phyloP scores from a whole-genome alignment of 805 yeast genomes.

The Pichia eremophila region DNA sequence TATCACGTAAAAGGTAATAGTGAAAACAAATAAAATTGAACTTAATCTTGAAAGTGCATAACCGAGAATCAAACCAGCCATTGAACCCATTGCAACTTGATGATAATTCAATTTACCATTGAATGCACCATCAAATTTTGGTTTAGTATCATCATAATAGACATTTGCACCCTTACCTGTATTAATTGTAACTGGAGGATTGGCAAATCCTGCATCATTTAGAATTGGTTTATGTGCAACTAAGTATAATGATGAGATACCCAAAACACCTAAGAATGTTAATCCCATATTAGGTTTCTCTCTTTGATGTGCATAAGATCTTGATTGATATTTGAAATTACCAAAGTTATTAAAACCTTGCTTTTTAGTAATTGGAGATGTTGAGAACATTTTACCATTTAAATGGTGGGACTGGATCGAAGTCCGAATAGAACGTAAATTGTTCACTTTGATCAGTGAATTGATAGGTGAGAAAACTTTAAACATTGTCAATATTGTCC shows the following conservation, averaged over 20 bases:
- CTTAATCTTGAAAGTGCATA: constrained; percentile 53
- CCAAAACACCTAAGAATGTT: constrained; percentile 15
- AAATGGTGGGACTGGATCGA: constrained; percentile 5
- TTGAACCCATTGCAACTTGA: constrained; percentile 55
- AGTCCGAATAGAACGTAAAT: constrained; percentile 1
- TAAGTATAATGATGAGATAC: constrained; percentile 13
- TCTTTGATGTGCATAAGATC: neutral
- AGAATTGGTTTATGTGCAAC: constrained; percentile 12
- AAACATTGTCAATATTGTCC: neutral
- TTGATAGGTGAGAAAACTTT: neutral
- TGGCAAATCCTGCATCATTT: constrained; percentile 13
- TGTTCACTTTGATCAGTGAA: neutral
- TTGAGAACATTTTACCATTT: neutral
- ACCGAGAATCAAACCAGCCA: constrained; percentile 52
- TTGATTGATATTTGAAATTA: neutral
- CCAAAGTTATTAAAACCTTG: neutral
- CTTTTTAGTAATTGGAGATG: neutral
- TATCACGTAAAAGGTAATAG: constrained; percentile 35
- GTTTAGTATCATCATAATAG: constrained; percentile 7
- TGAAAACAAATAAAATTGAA: constrained; percentile 39
- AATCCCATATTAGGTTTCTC: constrained; percentile 8
- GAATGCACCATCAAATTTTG: constrained; percentile 28
- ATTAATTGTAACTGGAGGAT: constrained; percentile 1
- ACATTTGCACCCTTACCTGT: neutral
- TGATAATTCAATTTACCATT: constrained; percentile 47